Conservation (phyloP, 148 eudicot species). For the Mesembryanthemum crystallinum region DNA sequence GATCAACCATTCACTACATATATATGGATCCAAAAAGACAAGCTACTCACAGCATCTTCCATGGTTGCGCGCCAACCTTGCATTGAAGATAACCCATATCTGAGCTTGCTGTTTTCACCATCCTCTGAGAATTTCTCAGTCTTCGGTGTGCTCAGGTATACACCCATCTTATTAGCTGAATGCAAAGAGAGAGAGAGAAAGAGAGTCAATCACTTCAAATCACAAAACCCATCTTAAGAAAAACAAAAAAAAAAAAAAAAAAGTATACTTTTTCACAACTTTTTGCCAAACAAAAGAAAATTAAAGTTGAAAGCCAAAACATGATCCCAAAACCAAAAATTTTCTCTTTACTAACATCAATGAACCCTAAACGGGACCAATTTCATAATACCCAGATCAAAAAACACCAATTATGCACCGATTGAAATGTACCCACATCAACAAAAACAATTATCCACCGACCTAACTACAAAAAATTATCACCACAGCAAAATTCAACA, state of each 20-base stretch:
- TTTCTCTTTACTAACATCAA: neutral
- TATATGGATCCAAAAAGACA: slow-evolving; percentile 12
- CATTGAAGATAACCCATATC: slow-evolving; percentile 91
- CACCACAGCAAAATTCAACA: neutral
- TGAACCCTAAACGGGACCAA: slow-evolving; percentile 14
- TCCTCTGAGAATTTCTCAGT: slow-evolving; percentile 95
- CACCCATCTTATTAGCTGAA: slow-evolving; percentile 69
- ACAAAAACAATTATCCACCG: neutral
- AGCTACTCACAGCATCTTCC: slow-evolving; percentile 96
- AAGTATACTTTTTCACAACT: neutral
- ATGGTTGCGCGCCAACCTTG: slow-evolving; percentile 99
- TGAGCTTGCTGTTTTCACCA: slow-evolving; percentile 66
- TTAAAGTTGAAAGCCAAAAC: neutral
- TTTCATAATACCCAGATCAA: neutral
- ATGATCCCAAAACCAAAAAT: neutral
- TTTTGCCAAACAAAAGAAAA: neutral
- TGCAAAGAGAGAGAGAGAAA: slow-evolving; percentile 13
- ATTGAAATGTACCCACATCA: neutral
- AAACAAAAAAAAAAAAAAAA: no score
- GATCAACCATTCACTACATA: neutral
- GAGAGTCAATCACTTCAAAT: neutral
- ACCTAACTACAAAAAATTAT: neutral
- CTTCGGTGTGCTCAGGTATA: slow-evolving; percentile 89
- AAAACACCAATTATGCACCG: neutral
- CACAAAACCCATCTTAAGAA: neutral